phyloP scores from a whole-genome alignment of 441 rosid genomes.

The Euphorbia schlechtendalii region DNA sequence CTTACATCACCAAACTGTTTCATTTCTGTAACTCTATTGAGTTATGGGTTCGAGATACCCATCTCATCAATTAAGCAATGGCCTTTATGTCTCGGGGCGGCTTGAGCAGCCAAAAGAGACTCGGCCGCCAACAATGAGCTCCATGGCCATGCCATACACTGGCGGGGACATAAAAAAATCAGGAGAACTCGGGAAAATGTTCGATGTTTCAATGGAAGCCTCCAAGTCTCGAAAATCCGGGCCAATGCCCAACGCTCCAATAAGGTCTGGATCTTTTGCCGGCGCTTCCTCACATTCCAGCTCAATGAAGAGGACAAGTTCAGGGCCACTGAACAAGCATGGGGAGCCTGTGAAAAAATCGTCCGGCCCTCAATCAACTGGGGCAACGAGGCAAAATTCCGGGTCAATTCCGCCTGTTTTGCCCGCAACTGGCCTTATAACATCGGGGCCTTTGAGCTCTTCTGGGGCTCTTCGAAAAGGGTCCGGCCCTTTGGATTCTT shows the following conservation, averaged over 20 bases:
- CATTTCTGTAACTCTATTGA: conserved; percentile 10
- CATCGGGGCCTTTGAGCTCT: conserved; percentile 49
- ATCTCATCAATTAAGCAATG: conserved; percentile 51
- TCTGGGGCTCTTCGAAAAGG: conserved; percentile 40
- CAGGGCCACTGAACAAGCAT: conserved; percentile 75
- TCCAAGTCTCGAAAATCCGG: conserved; percentile 50
- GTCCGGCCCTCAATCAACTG: conserved; percentile 66
- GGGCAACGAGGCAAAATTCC: conserved; percentile 41
- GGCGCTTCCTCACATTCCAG: conserved; percentile 42
- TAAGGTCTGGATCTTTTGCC: conserved; percentile 43
- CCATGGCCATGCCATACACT: conserved; percentile 43
- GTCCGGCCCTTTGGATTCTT: conserved; percentile 40
- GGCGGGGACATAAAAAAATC: conserved; percentile 51
- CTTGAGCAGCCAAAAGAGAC: conserved; percentile 52
- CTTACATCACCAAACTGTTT: not conserved
- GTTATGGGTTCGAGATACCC: conserved; percentile 49
- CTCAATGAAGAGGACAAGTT: conserved; percentile 66
- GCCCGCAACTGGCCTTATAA: conserved; percentile 45
- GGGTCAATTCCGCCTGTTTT: conserved; percentile 40
- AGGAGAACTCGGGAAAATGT: conserved; percentile 58
- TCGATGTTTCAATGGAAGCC: conserved; percentile 39
- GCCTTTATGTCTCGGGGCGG: conserved; percentile 52
- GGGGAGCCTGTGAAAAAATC: conserved; percentile 74
- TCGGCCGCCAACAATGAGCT: conserved; percentile 38
- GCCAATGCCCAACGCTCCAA: conserved; percentile 36